Evolutionary conservation across 2,329 filamentous ascomycete genomes (phyloP).

Genomic region (Fusarium graminum): DNA sequence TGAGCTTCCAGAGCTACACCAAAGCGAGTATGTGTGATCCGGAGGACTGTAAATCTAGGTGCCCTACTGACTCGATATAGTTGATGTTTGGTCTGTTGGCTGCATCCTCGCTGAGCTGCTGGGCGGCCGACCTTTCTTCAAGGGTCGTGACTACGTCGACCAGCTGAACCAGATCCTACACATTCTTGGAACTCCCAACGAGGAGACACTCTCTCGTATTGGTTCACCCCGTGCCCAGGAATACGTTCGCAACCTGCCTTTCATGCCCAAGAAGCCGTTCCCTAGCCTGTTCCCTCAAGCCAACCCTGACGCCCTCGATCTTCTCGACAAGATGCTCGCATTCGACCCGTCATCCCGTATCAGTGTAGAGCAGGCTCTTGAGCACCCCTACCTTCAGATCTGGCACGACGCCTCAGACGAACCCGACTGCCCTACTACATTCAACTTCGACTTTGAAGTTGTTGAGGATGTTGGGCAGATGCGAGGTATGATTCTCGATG

Average conservation of each 20-base stretch:
- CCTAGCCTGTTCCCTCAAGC: conserved; percentile 89
- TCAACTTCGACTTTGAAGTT: conserved; percentile 99
- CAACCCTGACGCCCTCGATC: conserved; percentile 94
- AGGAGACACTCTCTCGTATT: conserved; percentile 93
- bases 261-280: conserved; percentile 95
- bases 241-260: conserved; percentile 96
- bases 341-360: conserved; percentile 96
- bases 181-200: conserved; percentile 95
- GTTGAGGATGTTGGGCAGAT: conserved; percentile 94
- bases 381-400: conserved; percentile 96
- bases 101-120: conserved; percentile 97
- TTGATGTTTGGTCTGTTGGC: conserved; percentile 99
- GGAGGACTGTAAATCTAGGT: neutral
- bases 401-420: conserved; percentile 99
- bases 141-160: conserved; percentile 98
- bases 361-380: conserved; percentile 92
- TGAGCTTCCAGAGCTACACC: conserved; percentile 99
- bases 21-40: conserved; percentile 88
- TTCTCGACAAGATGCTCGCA: conserved; percentile 96
- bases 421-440: conserved; percentile 90
- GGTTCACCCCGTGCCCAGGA: conserved; percentile 96
- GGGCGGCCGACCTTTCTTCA: conserved; percentile 97
- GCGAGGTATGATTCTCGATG: conserved; percentile 97
- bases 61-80: conserved; percentile 61
- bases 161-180: conserved; percentile 99